Base-by-base conservation (phyloP, 257 asterid genomes). In the Nicotiana tomentosiformis region DNA sequence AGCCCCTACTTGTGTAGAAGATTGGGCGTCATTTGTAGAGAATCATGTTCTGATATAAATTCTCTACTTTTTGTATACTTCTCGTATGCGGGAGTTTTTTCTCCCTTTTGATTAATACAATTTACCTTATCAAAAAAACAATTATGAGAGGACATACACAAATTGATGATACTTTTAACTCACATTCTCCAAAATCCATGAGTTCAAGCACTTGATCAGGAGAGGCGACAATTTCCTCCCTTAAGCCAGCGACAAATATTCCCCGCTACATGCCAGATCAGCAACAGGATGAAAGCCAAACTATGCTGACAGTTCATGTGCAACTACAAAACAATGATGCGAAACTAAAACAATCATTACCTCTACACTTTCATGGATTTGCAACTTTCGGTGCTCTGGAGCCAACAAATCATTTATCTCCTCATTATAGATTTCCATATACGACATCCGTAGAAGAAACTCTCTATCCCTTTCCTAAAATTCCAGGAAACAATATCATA, bases 351-450 rank as follows among this genome's bases (percentile, higher is more conserved):
- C 11, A 77, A 77, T 65, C 17, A 69, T 35, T 90, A 96, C 99
- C 96, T 96, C 99, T 57, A 93, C 85, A 80, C 97, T 94, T 88
- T 96, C 98, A 87, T 96, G 99, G 84, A 96, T 93, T 87, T 96
- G 98, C 81, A 96, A 86, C 82, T 89, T 94, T 62, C 97, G 91
- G 80, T 94, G 94, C 87, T 94, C 98, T n/a, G 99, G 99, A 66
- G 92, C 99, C 86, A 96, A 84, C 87, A 96, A 86, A 86, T 96
- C 99, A 90, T 96, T 96, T 83, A 96, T 92, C 83, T 96, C 99
- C 90, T 96, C 99, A 66, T 96, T 96, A 88, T 94, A 96, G 58
- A 96, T 96, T 87, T 96, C 99, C 97, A 96, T 90, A 70, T 96
- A 94, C 17, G 99, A 96, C 99, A 96, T 96, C n/a, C 99, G 95